Evolutionary conservation across 805 yeast genomes (phyloP).

Genomic region (Pichia membranifaciens): DNA sequence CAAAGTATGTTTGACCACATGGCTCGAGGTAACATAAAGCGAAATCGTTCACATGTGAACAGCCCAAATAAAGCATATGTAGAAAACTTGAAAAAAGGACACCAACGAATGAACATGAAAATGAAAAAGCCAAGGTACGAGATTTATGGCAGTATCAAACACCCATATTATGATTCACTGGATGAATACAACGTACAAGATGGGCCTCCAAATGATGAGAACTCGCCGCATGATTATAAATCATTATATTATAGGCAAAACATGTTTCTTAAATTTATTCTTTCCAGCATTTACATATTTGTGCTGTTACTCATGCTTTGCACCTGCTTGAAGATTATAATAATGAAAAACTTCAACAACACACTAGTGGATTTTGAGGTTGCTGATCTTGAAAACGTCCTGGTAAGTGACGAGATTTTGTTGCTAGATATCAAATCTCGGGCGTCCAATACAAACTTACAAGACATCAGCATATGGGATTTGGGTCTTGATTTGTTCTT

Average conservation of each 20-base stretch:
- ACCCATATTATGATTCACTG: constrained; percentile 4
- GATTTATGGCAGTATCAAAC: constrained; percentile 5
- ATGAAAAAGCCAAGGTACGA: not conserved
- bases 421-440: constrained; percentile 27
- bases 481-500: constrained; percentile 31
- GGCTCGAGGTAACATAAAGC: no score
- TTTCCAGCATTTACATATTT: constrained; percentile 15
- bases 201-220: not conserved
- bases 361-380: constrained; percentile 23
- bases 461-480: constrained; percentile 28
- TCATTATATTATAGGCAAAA: constrained; percentile 25
- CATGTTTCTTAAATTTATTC: constrained; percentile 17
- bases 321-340: constrained; percentile 18
- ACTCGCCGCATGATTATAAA: constrained; percentile 32
- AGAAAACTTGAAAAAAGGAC: not conserved
- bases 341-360: constrained; percentile 26
- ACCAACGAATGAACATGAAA: not conserved
- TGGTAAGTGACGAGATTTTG: constrained; percentile 29
- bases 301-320: constrained; percentile 6
- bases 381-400: constrained; percentile 23
- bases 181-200: constrained; percentile 10
- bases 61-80: not conserved
- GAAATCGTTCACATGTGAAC: not conserved
- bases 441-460: constrained; percentile 27
- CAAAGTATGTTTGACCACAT: no score